Evolutionary conservation across 345 rosid genomes (phyloP).

Genomic region (Dovyalis caffra): DNA sequence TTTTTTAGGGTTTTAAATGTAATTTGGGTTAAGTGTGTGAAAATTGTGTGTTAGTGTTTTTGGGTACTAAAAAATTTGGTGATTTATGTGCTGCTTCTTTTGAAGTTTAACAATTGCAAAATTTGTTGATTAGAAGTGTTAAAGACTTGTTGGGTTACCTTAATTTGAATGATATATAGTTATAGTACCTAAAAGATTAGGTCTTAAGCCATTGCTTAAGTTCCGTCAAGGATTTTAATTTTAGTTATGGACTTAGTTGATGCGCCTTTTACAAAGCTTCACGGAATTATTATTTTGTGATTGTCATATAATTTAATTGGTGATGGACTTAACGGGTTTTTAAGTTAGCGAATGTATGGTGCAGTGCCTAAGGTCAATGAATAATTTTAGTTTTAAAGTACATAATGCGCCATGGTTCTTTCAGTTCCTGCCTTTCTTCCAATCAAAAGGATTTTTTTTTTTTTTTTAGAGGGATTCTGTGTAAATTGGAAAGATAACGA

Average conservation of each 20-base stretch:
- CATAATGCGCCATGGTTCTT: not conserved
- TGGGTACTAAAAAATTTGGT: not conserved
- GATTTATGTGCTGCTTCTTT: not conserved
- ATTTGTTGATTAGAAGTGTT: not conserved
- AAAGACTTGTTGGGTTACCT: not conserved
- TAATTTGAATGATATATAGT: not conserved
- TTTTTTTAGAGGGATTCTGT: not conserved
- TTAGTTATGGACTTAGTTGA: not conserved
- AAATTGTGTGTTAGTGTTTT: not conserved
- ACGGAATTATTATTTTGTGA: not conserved
- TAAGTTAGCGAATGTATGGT: not conserved
- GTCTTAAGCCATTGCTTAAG: not conserved
- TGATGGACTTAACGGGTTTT: not conserved
- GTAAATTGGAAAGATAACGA: not conserved
- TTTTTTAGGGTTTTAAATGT: conserved; percentile 27
- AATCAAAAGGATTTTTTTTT: not conserved
- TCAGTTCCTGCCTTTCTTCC: conserved; percentile 1
- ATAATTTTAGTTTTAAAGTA: not conserved
- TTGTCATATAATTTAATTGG: not conserved
- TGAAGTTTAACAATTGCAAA: not conserved
- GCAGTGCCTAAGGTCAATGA: not conserved
- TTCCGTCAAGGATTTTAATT: not conserved
- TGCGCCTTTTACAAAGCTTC: not conserved
- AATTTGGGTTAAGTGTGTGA: not conserved
- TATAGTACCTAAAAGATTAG: not conserved